phyloP scores from a whole-genome alignment of 352 stramenopile species.

The Pythium aristosporum region DNA sequence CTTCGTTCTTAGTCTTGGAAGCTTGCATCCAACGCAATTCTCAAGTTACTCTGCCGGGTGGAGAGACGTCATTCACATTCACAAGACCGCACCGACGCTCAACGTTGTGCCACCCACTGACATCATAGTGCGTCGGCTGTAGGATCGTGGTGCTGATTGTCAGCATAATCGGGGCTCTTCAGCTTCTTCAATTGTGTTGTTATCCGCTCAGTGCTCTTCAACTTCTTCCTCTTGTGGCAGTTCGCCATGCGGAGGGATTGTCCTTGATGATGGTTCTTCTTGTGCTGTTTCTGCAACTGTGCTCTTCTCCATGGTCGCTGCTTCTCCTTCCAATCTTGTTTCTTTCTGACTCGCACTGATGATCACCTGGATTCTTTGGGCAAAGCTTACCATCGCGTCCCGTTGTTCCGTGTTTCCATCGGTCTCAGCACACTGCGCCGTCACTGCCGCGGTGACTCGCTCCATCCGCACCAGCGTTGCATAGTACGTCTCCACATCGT shows the following conservation, averaged over 20 bases:
- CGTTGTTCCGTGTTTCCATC: neutral
- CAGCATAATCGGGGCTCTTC: neutral
- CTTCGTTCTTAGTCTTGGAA: no score
- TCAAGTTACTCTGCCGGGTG: no score
- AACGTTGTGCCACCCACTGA: no score
- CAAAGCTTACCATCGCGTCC: neutral
- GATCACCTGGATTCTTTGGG: constrained; percentile 16
- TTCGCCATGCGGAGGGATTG: neutral
- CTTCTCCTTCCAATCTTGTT: neutral
- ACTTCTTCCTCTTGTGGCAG: constrained; percentile 10
- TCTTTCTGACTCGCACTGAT: constrained; percentile 12
- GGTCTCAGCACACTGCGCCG: neutral
- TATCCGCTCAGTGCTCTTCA: constrained; percentile 6
- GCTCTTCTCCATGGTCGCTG: neutral
- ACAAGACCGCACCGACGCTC: no score
- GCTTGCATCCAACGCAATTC: no score
- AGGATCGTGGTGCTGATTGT: no score
- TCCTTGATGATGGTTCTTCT: neutral
- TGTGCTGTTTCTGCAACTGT: neutral
- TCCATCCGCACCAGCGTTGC: constrained; percentile 44
- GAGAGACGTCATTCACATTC: no score
- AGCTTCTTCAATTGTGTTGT: neutral
- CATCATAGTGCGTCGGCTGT: no score
- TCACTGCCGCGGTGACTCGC: constrained; percentile 18
- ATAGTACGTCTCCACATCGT: constrained; percentile 61